These are phyloP conservation scores for Candida railenensis DNA, from an alignment of 805 yeast genomes.

Conservation along the genomic window DNA sequence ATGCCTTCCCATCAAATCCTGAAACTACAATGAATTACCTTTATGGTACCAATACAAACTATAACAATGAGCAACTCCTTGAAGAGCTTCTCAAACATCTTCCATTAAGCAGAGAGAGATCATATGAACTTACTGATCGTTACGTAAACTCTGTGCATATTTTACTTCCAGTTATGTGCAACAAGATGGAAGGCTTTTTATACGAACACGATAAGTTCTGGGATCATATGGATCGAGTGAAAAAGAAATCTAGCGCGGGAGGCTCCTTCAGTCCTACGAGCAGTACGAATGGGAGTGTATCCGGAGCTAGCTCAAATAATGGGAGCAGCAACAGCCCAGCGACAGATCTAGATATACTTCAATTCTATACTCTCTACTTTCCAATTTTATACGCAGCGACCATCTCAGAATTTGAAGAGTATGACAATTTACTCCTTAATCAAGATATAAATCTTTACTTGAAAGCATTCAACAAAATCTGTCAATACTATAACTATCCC, in stretches of 20 bases:
- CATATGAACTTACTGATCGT: conserved; percentile 47
- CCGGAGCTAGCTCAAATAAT: not conserved
- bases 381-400: conserved; percentile 59
- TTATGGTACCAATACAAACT: conserved; percentile 40
- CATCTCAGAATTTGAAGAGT: conserved; percentile 59
- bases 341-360: conserved; percentile 35
- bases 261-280: not conserved
- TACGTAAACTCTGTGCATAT: conserved; percentile 55
- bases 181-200: conserved; percentile 39
- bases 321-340: not conserved
- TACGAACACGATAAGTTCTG: conserved; percentile 50
- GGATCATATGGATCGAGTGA: conserved; percentile 26
- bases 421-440: conserved; percentile 44
- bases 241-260: conserved; percentile 2
- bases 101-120: conserved; percentile 43
- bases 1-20: conserved; percentile 32
- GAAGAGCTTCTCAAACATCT: conserved; percentile 41
- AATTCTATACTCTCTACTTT: conserved; percentile 49
- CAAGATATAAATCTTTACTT: conserved; percentile 51
- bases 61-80: conserved; percentile 31
- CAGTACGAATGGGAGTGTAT: conserved; percentile 2
- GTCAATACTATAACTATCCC: conserved; percentile 51
- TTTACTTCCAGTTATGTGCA: conserved; percentile 50
- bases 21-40: conserved; percentile 32
- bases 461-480: conserved; percentile 49